A percentile compares a stretch with the other conserved stretches of the same genome.
phyloP scores from a whole-genome alignment of 257 asterid genomes.

The Nicotiana obtusifolia region DNA sequence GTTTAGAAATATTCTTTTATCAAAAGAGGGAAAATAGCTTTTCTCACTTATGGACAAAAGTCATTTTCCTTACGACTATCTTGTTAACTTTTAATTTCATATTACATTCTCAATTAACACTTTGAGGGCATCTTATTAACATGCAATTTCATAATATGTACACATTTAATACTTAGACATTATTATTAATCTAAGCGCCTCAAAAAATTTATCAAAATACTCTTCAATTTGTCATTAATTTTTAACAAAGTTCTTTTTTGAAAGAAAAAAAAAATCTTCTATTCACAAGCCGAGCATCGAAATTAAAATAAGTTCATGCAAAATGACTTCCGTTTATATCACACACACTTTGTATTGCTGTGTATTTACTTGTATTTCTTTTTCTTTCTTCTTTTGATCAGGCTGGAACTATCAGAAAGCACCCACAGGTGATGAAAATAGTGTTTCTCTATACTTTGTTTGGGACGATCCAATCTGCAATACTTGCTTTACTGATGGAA shows the following conservation, averaged over 20 bases:
- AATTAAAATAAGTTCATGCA: not conserved
- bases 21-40: not conserved
- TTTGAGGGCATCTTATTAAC: not conserved
- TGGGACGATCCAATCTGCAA: constrained; percentile 58
- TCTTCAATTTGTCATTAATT: not conserved
- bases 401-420: constrained; percentile 61
- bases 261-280: not conserved
- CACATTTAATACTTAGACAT: no score
- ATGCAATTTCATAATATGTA: no score
- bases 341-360: not conserved
- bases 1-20: not conserved
- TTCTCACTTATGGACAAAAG: not conserved
- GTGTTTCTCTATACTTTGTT: constrained; percentile 55
- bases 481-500: constrained; percentile 41
- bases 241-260: not conserved
- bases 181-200: not conserved
- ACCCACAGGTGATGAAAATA: constrained; percentile 66
- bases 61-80: not conserved
- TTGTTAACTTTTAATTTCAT: not conserved
- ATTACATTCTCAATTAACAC: no score
- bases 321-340: not conserved
- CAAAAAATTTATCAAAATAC: not conserved
- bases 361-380: not conserved
- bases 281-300: not conserved
- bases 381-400: constrained; percentile 15